A percentile compares a stretch with the other conserved stretches of the same genome.
Evolutionary conservation across 2,329 filamentous ascomycete species (phyloP).

Genomic region (Herpotrichia juniperi): DNA sequence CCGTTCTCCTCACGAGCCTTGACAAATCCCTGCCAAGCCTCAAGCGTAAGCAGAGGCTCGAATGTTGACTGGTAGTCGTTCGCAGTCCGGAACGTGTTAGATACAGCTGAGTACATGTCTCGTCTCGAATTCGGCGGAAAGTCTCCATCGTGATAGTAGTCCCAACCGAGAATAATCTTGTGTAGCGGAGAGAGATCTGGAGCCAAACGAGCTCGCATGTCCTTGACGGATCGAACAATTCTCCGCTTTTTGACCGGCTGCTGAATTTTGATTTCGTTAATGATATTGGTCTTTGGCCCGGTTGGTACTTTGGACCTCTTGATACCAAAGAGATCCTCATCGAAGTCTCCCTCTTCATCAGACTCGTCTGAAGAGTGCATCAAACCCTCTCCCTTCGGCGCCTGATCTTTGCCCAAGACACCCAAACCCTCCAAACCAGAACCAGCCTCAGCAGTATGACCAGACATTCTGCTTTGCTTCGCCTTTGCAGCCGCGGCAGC

Average conservation of each 20-base stretch:
- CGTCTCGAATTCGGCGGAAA: conserved; percentile 77
- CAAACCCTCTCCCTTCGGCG: conserved; percentile 77
- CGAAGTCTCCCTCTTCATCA: conserved; percentile 66
- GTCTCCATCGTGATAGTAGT: conserved; percentile 89
- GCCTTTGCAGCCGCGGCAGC: conserved; percentile 73
- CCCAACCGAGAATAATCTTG: conserved; percentile 87
- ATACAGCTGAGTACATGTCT: conserved; percentile 75
- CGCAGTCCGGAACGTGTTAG: conserved; percentile 77
- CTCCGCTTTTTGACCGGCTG: conserved; percentile 85
- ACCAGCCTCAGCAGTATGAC: conserved; percentile 73
- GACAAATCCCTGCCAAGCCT: conserved; percentile 95
- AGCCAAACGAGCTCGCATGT: conserved; percentile 90
- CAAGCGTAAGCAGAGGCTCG: conserved; percentile 84
- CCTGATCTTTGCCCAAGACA: conserved; percentile 78
- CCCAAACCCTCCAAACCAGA: conserved; percentile 77
- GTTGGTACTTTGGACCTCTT: conserved; percentile 54
- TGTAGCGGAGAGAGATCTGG: conserved; percentile 88
- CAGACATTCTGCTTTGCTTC: conserved; percentile 59
- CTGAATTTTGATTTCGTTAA: conserved; percentile 48
- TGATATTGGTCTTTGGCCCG: conserved; percentile 43
- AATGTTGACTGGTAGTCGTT: conserved; percentile 86
- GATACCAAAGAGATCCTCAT: conserved; percentile 72
- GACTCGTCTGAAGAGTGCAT: conserved; percentile 80
- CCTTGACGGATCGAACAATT: conserved; percentile 81
- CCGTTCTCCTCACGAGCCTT: conserved; percentile 86